A percentile compares a stretch with the other conserved stretches of the same genome.
These are phyloP conservation scores for Helenozyma rhizophorensis DNA, from an alignment of 805 yeast species.

Conservation along the genomic window DNA sequence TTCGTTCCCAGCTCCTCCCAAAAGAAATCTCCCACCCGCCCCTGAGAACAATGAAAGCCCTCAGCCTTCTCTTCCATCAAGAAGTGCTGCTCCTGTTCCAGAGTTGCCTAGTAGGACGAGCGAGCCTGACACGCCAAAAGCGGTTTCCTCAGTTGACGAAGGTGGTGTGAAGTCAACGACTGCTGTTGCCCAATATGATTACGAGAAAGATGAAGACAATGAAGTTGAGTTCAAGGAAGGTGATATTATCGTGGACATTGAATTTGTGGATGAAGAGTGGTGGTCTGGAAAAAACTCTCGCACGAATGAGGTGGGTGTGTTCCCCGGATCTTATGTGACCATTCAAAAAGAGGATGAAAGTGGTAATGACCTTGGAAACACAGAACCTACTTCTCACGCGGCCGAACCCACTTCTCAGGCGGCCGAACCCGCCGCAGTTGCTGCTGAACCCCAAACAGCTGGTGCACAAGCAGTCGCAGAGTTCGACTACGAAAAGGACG, in stretches of 20 bases:
- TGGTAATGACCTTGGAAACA: no score
- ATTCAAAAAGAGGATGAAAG: constrained; percentile 21
- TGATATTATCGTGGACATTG: constrained; percentile 61
- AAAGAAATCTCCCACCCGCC: constrained; percentile 17
- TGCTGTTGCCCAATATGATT: constrained; percentile 83
- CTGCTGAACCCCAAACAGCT: constrained; percentile 15
- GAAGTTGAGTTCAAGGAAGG: constrained; percentile 67
- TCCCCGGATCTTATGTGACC: constrained; percentile 53
- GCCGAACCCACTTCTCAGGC: constrained; percentile 11
- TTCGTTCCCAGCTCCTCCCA: constrained; percentile 15
- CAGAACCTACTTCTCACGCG: constrained; percentile 5
- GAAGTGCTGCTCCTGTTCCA: constrained; percentile 14
- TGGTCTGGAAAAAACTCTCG: constrained; percentile 43
- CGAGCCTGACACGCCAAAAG: constrained; percentile 1
- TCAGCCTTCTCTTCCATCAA: constrained; percentile 13
- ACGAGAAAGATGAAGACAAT: constrained; percentile 70
- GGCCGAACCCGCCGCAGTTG: constrained; percentile 13
- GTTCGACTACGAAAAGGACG: constrained; percentile 83
- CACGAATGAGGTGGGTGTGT: constrained; percentile 49
- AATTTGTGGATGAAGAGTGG: constrained; percentile 74
- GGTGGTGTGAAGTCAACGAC: no score
- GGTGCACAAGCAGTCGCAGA: constrained; percentile 56
- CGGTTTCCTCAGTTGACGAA: constrained; percentile 6
- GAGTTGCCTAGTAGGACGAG: constrained; percentile 13
- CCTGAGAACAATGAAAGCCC: constrained; percentile 6